phyloP scores from a whole-genome alignment of 345 rosid genomes.

The Bruguiera parviflora region DNA sequence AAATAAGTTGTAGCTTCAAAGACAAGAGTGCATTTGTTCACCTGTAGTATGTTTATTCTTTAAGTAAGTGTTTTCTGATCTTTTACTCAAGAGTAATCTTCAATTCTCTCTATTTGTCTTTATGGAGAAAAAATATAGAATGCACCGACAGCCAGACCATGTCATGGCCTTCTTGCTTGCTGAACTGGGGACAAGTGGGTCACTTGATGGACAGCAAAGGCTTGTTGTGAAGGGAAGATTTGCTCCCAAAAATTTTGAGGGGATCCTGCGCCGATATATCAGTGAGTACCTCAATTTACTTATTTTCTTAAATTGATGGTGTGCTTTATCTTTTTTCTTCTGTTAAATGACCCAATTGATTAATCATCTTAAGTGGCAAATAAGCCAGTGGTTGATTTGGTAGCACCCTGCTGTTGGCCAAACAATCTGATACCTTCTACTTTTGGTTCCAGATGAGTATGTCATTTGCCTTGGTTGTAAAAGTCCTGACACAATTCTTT shows the following conservation, averaged over 20 bases:
- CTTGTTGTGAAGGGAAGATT: slow-evolving; percentile 89
- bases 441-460: slow-evolving; percentile 32
- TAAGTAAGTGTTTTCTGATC: neutral
- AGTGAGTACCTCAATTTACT: slow-evolving; percentile 44
- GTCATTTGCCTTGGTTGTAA: slow-evolving; percentile 39
- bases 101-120: neutral
- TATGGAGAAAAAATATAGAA: slow-evolving; percentile 34
- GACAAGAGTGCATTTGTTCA: too few species aligned
- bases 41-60: neutral
- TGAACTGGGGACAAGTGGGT: slow-evolving; percentile 94
- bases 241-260: slow-evolving; percentile 90
- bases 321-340: neutral
- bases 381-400: neutral
- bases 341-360: neutral
- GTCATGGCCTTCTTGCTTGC: slow-evolving; percentile 89
- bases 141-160: slow-evolving; percentile 96
- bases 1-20: too few species aligned
- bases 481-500: slow-evolving; percentile 37
- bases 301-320: too few species aligned
- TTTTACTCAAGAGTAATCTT: neutral
- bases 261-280: slow-evolving; percentile 77
- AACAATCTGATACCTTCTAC: neutral
- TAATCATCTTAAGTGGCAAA: neutral
- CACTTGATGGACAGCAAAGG: slow-evolving; percentile 90
- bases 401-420: neutral